Base-by-base conservation (phyloP, 2,329 filamentous ascomycete genomes). In the Colletotrichum nymphaeae region DNA sequence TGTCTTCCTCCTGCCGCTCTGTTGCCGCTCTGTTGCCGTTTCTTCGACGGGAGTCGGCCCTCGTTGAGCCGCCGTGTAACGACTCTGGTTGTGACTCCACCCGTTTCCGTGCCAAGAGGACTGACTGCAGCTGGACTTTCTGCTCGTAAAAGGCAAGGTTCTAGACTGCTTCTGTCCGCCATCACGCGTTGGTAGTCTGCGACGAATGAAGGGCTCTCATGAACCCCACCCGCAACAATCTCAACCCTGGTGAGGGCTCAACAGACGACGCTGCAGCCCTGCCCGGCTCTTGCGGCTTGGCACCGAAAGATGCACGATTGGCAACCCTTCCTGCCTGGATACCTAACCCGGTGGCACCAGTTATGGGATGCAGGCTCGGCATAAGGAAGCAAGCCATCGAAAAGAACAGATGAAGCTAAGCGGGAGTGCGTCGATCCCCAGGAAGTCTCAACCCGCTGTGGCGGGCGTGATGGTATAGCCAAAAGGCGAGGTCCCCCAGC, bases 181-280 rank as follows among this genome's bases (percentile, higher is more conserved):
- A 24, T 22, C 16, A 28, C n/a, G 37, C n/a, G n/a, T 11, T 67
- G 59, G 28, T 42, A 28, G 42, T 59, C 65, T 72, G 59, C 52
- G 32, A 35, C 28, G 16, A 60, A 32, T 56, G 37, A 28, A n/a
- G 49, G 56, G 63, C 56, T 46, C 32, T 24, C 58, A 49, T 49
- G n/a, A 59, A 26, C 58, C 59, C 59, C 69, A 37, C 58, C 14
- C 14, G 16, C 14, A 42, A 16, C 37, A 42, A 42, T 16, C 37
- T 16, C 37, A 64, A 19, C 58, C 65, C 16, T 19, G 42, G 42
- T n/a, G 16, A n/a, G 63, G 65, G 49, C 28, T 59, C 65, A 72
- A 42, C 58, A 63, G 35, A 72, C 66, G 42, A 59, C 56, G 35
- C 65, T 72, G 65, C 69, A 72, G 69, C 69, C 69, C 53, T 72